Evolutionary conservation across 257 asterid species (phyloP).

Genomic region (Salvia rosmarinus): DNA sequence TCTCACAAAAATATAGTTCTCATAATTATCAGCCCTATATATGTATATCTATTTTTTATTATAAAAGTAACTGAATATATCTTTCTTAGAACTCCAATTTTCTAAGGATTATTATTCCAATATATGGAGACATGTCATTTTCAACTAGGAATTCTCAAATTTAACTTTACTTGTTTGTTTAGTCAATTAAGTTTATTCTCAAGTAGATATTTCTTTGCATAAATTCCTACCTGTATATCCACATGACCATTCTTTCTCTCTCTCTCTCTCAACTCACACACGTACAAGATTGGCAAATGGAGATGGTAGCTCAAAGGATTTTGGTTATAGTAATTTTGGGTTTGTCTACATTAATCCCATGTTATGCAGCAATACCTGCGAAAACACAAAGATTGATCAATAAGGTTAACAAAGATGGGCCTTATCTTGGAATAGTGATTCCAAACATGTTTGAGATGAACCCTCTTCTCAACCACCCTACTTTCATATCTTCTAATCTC

Average conservation of each 20-base stretch:
- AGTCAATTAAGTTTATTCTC: no score
- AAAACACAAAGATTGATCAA: slow-evolving; percentile 39
- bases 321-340: not conserved
- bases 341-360: slow-evolving; percentile 19
- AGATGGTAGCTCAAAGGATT: slow-evolving; percentile 22
- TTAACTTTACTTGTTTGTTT: not conserved
- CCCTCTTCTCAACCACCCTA: slow-evolving; percentile 60
- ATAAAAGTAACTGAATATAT: not conserved
- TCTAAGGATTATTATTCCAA: not conserved
- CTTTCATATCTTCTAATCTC: slow-evolving; percentile 39
- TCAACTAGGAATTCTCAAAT: not conserved
- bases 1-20: no score
- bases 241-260: not conserved
- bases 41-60: no score
- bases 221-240: no score
- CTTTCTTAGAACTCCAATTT: not conserved
- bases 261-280: not conserved
- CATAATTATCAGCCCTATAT: no score
- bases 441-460: slow-evolving; percentile 57
- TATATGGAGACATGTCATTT: not conserved
- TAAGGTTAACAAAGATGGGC: slow-evolving; percentile 48
- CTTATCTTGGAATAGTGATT: slow-evolving; percentile 59
- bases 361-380: slow-evolving; percentile 27
- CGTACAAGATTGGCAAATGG: not conserved
- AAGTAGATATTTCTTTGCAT: not conserved